Base-by-base conservation (phyloP, 805 yeast species). In the Saccharomycopsis malanga region DNA sequence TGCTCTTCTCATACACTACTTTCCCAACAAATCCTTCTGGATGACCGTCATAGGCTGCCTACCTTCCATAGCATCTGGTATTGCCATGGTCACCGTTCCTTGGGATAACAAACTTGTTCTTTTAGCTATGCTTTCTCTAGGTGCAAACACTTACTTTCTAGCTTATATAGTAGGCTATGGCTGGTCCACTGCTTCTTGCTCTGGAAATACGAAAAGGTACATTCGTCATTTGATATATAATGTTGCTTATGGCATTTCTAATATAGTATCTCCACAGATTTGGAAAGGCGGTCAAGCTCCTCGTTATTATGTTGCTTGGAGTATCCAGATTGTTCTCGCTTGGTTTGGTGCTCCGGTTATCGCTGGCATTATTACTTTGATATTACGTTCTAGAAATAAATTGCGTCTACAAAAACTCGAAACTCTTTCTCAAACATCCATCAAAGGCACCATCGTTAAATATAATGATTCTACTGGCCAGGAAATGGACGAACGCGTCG, bases 221-320 rank as follows among this genome's bases (percentile, higher is more conserved):
- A 61, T 65, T 5, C 65, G 73, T 56, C 69, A 64, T 24, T 64
- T 63, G 17, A 54, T 70, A 53, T 60, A 62, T 48, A 63, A 68
- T 61, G 55, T 64, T 3, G 58, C 62, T 0, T 74, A 73, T 54
- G 62, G 69, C 34, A 53, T 71, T 34, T 61, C 69, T 4, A 74
- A 74, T 53, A 59, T 73, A 29, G 61, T 72, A 27, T 68, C 75
- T 5, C 73, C 79, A 2, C 79, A 74, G 54, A 56, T 73, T 30
- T 74, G 76, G 75, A 61, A 61, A 32, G 56, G 57, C 7, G 57
- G 50, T 25, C 50, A 47, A 36, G 44, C 39, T 17, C 79, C 79
- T 32, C 52, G 68, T 29, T 72, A 69, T 53, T 55, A 59, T 34
- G 60, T 63, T 2, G 72, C 76, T 3, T 70, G 80, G 79, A 62